Percentiles rank a stretch among this genome's conserved stretches.
Conservation (phyloP, 805 yeast species). For the Lachancea fermentati region DNA sequence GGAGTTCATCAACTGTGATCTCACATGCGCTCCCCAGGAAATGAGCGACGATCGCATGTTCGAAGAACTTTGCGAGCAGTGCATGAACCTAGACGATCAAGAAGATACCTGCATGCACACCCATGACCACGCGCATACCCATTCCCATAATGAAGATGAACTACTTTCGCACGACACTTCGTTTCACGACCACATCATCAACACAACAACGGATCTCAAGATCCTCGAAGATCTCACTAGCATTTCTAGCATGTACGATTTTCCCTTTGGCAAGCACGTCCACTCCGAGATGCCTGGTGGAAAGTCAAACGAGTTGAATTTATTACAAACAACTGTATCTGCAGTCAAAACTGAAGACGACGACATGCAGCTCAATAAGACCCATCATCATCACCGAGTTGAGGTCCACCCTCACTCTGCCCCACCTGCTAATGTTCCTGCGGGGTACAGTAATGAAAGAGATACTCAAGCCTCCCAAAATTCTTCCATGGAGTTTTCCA, state of each 20-base stretch:
- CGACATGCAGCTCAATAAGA: constrained; percentile 8
- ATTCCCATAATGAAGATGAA: background rate
- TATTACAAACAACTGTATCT: constrained; percentile 5
- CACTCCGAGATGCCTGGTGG: constrained; percentile 4
- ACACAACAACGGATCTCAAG: constrained; percentile 26
- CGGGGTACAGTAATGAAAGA: constrained; percentile 4
- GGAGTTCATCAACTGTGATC: constrained; percentile 21
- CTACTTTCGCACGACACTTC: background rate
- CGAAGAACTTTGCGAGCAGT: constrained; percentile 13
- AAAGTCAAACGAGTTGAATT: constrained; percentile 1
- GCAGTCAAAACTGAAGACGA: background rate
- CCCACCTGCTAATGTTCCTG: background rate
- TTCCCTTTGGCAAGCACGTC: constrained; percentile 30
- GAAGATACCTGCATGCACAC: constrained; percentile 12
- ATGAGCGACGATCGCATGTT: constrained; percentile 13
- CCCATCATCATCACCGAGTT: constrained; percentile 32
- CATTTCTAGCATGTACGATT: constrained; percentile 32
- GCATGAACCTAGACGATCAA: constrained; percentile 9
- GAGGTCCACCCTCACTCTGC: constrained; percentile 11
- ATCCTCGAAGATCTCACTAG: constrained; percentile 30
- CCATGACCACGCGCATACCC: background rate
- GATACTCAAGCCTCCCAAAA: background rate
- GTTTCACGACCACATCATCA: constrained; percentile 16
- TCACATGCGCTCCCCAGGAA: constrained; percentile 21
- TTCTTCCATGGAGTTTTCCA: constrained; percentile 1